A percentile compares a stretch with the other conserved stretches of the same genome.
Conservation (phyloP, 2,329 filamentous ascomycete genomes). For the Penicillium brasilianum region DNA sequence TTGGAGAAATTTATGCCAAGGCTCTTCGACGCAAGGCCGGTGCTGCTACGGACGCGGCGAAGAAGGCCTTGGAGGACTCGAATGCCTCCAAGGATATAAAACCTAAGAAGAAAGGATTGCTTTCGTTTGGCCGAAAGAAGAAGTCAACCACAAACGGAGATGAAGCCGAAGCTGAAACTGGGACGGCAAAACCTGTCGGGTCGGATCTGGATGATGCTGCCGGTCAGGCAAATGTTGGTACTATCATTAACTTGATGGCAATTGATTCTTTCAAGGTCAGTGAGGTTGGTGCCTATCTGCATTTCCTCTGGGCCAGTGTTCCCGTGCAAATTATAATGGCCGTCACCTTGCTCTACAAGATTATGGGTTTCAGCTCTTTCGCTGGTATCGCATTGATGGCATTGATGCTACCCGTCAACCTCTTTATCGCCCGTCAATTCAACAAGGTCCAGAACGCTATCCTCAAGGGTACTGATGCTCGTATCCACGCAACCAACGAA, state of each 20-base stretch:
- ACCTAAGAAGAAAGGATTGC: constrained; percentile 51
- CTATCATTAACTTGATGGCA: constrained; percentile 99
- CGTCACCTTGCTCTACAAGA: constrained; percentile 79
- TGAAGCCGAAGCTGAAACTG: constrained; percentile 29
- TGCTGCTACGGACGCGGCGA: constrained; percentile 72
- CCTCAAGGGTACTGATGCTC: constrained; percentile 89
- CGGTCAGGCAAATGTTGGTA: constrained; percentile 86
- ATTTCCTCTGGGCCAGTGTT: constrained; percentile 91
- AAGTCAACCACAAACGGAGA: constrained; percentile 32
- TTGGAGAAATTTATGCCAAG: constrained; percentile 97
- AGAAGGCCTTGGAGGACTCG: constrained; percentile 62
- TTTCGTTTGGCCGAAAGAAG: constrained; percentile 66
- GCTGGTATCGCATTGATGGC: constrained; percentile 91
- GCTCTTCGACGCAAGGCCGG: constrained; percentile 88
- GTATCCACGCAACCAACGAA: constrained; percentile 96
- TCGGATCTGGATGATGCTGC: constrained; percentile 50
- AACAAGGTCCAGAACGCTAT: constrained; percentile 86
- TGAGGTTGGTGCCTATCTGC: constrained; percentile 91
- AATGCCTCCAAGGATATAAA: constrained; percentile 38
- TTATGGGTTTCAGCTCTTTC: constrained; percentile 91
- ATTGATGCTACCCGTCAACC: constrained; percentile 85
- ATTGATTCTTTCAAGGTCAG: constrained; percentile 99
- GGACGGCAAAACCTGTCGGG: constrained; percentile 17
- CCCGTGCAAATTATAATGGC: constrained; percentile 86
- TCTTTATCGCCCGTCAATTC: constrained; percentile 85